Conservation (phyloP, 1,284 basidiomycete species). For the Ceratobasidium theobromae region DNA sequence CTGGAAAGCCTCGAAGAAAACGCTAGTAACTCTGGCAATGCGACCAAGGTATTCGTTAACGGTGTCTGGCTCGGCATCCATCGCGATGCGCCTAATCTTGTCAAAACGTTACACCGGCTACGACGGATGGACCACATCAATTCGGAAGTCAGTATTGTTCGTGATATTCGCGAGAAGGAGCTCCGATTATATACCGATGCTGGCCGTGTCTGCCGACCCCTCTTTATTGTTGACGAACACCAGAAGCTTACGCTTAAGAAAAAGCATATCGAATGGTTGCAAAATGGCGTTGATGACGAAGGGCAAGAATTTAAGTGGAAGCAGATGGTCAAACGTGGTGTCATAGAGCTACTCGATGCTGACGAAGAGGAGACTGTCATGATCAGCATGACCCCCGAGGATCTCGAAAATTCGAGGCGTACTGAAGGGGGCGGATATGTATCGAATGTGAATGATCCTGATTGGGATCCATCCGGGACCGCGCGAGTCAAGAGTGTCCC, state of each 20-base stretch:
- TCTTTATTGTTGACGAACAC: conserved; percentile 95
- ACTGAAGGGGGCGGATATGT: conserved; percentile 54
- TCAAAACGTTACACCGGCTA: conserved; percentile 90
- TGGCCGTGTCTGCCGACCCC: conserved; percentile 92
- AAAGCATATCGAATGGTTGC: conserved; percentile 78
- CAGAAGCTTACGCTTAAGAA: conserved; percentile 76
- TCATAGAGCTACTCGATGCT: conserved; percentile 94
- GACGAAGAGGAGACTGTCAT: conserved; percentile 99
- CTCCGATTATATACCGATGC: conserved; percentile 95
- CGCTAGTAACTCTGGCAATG: conserved; percentile 74
- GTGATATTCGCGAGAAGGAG: conserved; percentile 96
- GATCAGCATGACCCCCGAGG: conserved; percentile 98
- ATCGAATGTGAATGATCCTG: conserved; percentile 53
- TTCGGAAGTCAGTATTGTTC: conserved; percentile 93
- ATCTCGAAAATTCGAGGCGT: conserved; percentile 81
- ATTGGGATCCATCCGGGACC: conserved; percentile 72
- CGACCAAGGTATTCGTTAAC: conserved; percentile 98
- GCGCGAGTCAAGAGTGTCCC: conserved; percentile 82
- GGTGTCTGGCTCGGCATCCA: conserved; percentile 99
- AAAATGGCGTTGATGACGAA: conserved; percentile 52
- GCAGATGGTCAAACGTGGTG: conserved; percentile 80
- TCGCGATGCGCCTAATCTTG: conserved; percentile 88
- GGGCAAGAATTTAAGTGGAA: conserved; percentile 74
- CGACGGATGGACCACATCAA: conserved; percentile 95
- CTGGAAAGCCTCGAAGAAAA: conserved; percentile 91